phyloP scores from a whole-genome alignment of 2,329 filamentous ascomycete species.

The Claviceps sp. region DNA sequence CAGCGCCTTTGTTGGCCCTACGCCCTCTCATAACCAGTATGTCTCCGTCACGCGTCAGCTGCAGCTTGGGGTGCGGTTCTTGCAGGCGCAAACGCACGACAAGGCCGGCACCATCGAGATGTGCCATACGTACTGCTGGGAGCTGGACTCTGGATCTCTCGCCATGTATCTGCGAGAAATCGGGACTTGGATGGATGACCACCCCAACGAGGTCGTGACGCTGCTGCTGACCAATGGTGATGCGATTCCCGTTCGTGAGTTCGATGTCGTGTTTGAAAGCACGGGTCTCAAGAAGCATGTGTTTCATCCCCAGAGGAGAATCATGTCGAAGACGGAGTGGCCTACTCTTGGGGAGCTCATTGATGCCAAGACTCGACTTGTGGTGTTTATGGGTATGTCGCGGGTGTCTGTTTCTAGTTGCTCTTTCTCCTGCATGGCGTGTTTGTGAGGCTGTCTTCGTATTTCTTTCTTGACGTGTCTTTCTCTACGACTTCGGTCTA shows the following conservation, averaged over 20 bases:
- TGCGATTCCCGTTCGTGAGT: constrained; percentile 38
- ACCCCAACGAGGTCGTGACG: constrained; percentile 49
- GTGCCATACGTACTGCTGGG: constrained; percentile 50
- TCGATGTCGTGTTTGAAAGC: constrained; percentile 38
- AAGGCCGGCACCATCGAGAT: constrained; percentile 38
- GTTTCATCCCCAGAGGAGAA: constrained; percentile 32
- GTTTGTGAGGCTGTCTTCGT: too few relatives aligned
- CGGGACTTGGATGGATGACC: constrained; percentile 44
- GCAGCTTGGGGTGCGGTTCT: constrained; percentile 46
- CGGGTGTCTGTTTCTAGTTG: background rate
- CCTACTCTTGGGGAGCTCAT: constrained; percentile 59
- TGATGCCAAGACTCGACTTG: constrained; percentile 44
- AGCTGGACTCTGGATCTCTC: constrained; percentile 46
- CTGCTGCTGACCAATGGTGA: constrained; percentile 52
- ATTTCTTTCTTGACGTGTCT: background rate
- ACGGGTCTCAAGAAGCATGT: constrained; percentile 43
- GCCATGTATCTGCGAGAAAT: constrained; percentile 40
- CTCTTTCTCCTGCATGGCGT: too few relatives aligned
- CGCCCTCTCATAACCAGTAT: constrained; percentile 45
- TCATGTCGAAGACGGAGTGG: constrained; percentile 39
- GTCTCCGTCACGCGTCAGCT: constrained; percentile 45
- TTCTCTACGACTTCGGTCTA: background rate
- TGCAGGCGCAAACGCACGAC: constrained; percentile 51
- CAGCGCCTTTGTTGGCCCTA: constrained; percentile 46
- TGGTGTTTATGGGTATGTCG: constrained; percentile 55